Conservation (phyloP, 345 rosid genomes). For the Eucalyptus marginata region DNA sequence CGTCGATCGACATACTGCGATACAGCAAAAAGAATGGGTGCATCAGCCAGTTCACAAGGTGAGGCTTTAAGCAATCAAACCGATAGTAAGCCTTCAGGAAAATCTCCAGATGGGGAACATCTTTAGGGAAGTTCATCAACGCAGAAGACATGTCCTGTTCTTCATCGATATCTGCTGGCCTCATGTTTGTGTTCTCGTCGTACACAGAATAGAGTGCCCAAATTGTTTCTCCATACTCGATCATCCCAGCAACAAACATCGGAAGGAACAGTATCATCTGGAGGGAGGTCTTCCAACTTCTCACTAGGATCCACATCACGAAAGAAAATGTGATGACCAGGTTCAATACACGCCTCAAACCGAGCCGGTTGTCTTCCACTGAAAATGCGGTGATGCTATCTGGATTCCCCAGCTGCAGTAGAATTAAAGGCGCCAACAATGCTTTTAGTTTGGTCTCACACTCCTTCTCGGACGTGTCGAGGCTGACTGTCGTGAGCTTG, state of each 20-base stretch:
- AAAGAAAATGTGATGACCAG: not conserved
- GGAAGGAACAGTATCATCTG: not conserved
- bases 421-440: conserved; percentile 2
- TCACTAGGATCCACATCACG: not conserved
- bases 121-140: not conserved
- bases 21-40: not conserved
- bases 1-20: not conserved
- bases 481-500: not conserved
- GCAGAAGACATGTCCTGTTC: not conserved
- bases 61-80: not conserved
- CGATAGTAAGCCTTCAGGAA: not conserved
- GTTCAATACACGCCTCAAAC: not conserved
- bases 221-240: not conserved
- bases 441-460: not conserved
- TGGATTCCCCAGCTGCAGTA: not conserved
- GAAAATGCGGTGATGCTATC: not conserved
- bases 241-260: not conserved
- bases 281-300: not conserved
- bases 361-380: conserved; percentile 4
- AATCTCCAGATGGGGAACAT: not conserved
- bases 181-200: not conserved
- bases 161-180: not conserved
- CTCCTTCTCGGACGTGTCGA: not conserved
- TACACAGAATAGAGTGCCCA: conserved; percentile 2
- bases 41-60: not conserved